Evolutionary conservation across 176 grass and related monocot species (phyloP), one percentile per base, ranked within the genome.

Genomic region (Otatea glauca): DNA sequence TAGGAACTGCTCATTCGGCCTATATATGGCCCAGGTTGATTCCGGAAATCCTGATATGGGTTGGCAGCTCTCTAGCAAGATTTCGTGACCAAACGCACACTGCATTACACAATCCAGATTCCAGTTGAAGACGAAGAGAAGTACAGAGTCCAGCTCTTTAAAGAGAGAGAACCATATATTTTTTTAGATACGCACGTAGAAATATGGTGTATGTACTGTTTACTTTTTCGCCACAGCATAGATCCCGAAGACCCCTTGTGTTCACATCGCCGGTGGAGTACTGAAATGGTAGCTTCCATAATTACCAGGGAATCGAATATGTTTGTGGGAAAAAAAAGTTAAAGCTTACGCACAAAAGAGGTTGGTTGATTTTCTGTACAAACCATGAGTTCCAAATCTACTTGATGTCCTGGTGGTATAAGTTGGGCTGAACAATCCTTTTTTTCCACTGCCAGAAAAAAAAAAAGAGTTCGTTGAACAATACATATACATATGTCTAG

Each of bases 401-500:
- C 17, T 41, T 49, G 9, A 3, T 16, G 44, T 50, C 35, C 24
- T 44, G 56, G 42, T 63, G 68, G 11, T 48, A 65, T 5, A 5
- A 65, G 58, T 51, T 83, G 35, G 20, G 69, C 47, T 23, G 42
- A 73, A 20, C 42, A 62, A 74, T 21, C 45, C 2, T 13, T 50
- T 29, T 2, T 29, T 0, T 65, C 41, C 23, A 49, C 48, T 13
- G 23, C 59, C 23, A 5, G 9, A 27, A 32, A 24, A 72, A 24
- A 72, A 45, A 72, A 23, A 24, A 32, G 23, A 17, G 39, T 37
- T 77, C 20, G 41, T 78, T 70, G 74, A 70, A 45, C 83, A 13
- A 60, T 29, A 29, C 29, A 29, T 29, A 29, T 29, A 29, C 29
- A 29, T 29, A 29, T 29, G 29, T 29, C 29, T 29, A 29, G 29